Evolutionary conservation across 2,329 filamentous ascomycete genomes (phyloP), one percentile per base, ranked within the genome.

Genomic region (Dothideomycetes sp.): DNA sequence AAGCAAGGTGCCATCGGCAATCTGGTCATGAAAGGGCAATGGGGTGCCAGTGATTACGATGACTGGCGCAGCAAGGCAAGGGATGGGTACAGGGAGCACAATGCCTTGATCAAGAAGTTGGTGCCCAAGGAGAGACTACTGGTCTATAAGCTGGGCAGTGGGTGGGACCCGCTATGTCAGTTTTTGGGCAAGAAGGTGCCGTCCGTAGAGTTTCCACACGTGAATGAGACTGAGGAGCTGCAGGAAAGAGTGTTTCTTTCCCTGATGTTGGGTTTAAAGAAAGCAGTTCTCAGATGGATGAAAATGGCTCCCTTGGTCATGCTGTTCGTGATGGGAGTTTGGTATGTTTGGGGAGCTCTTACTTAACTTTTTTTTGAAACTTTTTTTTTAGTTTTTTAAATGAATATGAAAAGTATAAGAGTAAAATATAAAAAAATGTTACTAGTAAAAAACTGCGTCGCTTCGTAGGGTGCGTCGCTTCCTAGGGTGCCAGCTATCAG

Each of bases 161-260:
- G 53, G 3, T 61, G 58, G 58, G 47, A 46, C 34, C 52, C 53
- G 9, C 31, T 58, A 18, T 59, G 56, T 39, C 33, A 50, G 9
- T 60, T 58, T 28, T 43, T 61, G 13, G 51, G 45, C 0, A 46
- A 49, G 23, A 22, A 44, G 1, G 42, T 54, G 2, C 56, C 57
- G 7, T 33, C 49, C 9, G 47, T 43, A 12, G 39, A 44, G 3
- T 54, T 56, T 37, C 57, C 56, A 15, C 20, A 23, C 2, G 20
- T 44, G 1, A 44, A 44, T 27, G 42, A 44, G 30, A 22, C 28
- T 13, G 36, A 29, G n/a, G 36, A 33, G 31, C 19, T 40, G n/a
- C 44, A 34, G 30, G 34, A 37, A 13, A 20, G 34, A 10, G 34
- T 37, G 0, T 29, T 20, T 2, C 19, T 37, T 17, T 4, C 7